Evolutionary conservation across 495 filamentous ascomycete genomes (phyloP), one percentile per base, ranked within the genome.

Genomic region (Thermothielavioides terrestris): DNA sequence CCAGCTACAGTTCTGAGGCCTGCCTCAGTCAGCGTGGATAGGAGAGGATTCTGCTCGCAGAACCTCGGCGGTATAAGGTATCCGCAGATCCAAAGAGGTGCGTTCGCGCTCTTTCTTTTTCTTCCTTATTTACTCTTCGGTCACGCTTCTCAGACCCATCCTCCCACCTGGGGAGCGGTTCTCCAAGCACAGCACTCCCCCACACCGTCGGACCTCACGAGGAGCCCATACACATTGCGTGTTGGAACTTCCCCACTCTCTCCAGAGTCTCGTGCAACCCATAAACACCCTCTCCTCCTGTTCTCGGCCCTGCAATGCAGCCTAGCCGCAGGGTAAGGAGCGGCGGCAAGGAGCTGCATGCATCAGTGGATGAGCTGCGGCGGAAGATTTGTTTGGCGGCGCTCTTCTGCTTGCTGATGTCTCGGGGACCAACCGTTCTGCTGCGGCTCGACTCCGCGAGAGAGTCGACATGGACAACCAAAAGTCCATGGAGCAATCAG

Each of bases 71-170:
- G n/a, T 12, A 34, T 14, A 12, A 9, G 11, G 31, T 12, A 3
- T 34, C 11, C 8, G 18, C 36, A n/a, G 41, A 34, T 18, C 9
- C 21, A 35, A 26, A 62, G 41, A 54, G 53, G 60, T 65, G 54
- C 44, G 58, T 59, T 25, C 54, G 43, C 49, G 30, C 41, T 36
- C 8, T 36, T 47, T 42, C 38, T 52, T 49, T 45, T 47, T 54
- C 51, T 47, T n/a, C 39, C 39, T 48, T 45, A 27, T 28, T 46
- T 28, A 49, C 18, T 46, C 34, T 38, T 42, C 22, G 36, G 51
- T 47, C 43, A 50, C 45, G 34, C 46, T 26, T 52, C 28, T 52
- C 20, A 42, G n/a, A n/a, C n/a, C n/a, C n/a, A n/a, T n/a, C n/a
- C n/a, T n/a, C n/a, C n/a, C n/a, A n/a, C n/a, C n/a, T n/a, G n/a